A percentile compares a stretch with the other conserved stretches of the same genome.
Conservation (phyloP, 1,139 yeast species). For the Pichia sp. region DNA sequence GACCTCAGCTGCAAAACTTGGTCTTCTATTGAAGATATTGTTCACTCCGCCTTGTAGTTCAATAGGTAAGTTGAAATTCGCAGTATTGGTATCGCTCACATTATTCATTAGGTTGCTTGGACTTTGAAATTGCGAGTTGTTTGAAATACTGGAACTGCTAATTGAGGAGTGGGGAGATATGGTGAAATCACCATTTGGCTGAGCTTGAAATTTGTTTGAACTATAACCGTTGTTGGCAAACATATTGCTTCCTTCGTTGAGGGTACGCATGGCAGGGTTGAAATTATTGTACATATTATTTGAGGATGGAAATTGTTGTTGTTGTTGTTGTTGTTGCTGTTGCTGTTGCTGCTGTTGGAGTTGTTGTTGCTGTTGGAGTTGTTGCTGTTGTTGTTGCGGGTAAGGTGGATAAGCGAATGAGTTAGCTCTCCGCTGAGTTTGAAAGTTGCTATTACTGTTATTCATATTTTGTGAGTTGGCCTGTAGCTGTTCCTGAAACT, state of each 20-base stretch:
- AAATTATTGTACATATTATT: too few relatives aligned
- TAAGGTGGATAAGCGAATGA: not conserved
- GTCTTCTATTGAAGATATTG: conserved; percentile 54
- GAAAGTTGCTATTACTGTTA: too few relatives aligned
- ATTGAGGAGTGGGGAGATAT: conserved; percentile 25
- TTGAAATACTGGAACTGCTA: too few relatives aligned
- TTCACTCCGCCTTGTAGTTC: conserved; percentile 63
- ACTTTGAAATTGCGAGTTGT: too few relatives aligned
- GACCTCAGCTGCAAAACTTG: conserved; percentile 58
- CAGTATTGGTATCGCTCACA: not conserved
- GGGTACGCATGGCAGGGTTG: too few relatives aligned
- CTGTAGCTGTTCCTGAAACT: conserved; percentile 10
- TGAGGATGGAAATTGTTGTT: too few relatives aligned
- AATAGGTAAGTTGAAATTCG: conserved; percentile 41
- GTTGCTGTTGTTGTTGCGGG: conserved; percentile 9
- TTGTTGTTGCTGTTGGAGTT: conserved; percentile 5
- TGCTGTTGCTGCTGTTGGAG: conserved; percentile 2
- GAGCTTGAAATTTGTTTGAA: too few relatives aligned
- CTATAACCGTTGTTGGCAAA: too few relatives aligned
- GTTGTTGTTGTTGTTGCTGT: conserved; percentile 3
- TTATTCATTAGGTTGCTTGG: conserved; percentile 5
- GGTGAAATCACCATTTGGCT: conserved; percentile 15
- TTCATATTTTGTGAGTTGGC: conserved; percentile 3
- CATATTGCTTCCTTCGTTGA: not conserved
- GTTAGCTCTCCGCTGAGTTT: not conserved